A percentile compares a stretch with the other conserved stretches of the same genome.
Conservation (phyloP, 257 asterid genomes). For the Plantago major region DNA sequence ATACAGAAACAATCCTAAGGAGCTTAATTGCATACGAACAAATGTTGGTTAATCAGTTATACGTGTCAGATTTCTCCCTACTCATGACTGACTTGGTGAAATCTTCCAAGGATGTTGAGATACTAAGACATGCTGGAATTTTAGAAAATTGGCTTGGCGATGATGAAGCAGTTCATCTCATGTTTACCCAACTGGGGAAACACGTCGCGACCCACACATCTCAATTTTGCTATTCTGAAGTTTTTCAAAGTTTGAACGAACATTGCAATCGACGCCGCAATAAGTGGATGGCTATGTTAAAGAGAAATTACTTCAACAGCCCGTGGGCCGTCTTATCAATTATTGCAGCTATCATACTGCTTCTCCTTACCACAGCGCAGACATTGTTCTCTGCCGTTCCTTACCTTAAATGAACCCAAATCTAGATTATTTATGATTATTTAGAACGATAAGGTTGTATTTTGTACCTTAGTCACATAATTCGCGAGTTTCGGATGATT, state of each 20-base stretch:
- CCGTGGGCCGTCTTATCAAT: constrained; percentile 1
- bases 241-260: neutral
- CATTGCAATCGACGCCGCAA: neutral
- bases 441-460: too few relatives aligned
- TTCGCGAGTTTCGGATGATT: too few relatives aligned
- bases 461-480: too few relatives aligned
- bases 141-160: constrained; percentile 3
- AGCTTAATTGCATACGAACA: constrained; percentile 23
- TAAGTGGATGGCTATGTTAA: constrained; percentile 6
- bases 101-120: constrained; percentile 16
- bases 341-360: constrained; percentile 1
- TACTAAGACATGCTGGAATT: constrained; percentile 8
- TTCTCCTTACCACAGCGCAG: neutral
- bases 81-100: constrained; percentile 19
- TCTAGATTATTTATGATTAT: too few relatives aligned
- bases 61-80: constrained; percentile 10
- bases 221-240: neutral
- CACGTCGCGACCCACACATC: neutral
- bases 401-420: neutral
- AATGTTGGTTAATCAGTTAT: neutral
- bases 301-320: neutral
- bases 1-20: constrained; percentile 16
- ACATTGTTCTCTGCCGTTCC: constrained; percentile 7
- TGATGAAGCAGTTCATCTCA: constrained; percentile 5
- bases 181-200: constrained; percentile 18